Conservation (phyloP, 1,284 basidiomycete species). For the Puccinia coronata region DNA sequence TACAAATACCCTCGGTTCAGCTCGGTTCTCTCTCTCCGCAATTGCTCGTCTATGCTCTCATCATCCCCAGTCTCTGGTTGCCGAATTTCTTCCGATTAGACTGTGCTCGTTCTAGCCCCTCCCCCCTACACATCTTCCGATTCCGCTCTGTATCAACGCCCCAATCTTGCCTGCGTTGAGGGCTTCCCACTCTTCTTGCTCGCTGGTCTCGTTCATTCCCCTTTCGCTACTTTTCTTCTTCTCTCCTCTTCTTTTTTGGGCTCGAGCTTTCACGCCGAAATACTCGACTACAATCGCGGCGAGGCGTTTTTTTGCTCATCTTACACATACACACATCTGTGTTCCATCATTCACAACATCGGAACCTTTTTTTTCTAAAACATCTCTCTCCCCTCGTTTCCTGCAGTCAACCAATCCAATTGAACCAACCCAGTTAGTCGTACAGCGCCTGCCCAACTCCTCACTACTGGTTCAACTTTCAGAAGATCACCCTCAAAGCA, state of each 20-base stretch:
- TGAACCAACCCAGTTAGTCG: slow-evolving; percentile 20
- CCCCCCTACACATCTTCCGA: not conserved
- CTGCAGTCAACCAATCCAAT: slow-evolving; percentile 9
- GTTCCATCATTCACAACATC: too few relatives aligned
- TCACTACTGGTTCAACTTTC: not conserved
- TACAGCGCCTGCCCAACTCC: not conserved
- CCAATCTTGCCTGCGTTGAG: not conserved
- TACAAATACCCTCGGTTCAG: not conserved
- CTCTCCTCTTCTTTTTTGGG: not conserved
- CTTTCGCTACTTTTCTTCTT: not conserved
- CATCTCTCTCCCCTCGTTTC: too few relatives aligned
- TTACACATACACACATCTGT: not conserved
- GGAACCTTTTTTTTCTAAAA: not conserved
- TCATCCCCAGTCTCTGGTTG: not conserved
- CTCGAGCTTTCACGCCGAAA: not conserved
- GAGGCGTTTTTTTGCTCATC: not conserved
- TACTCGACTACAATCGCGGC: not conserved
- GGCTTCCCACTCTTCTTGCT: not conserved
- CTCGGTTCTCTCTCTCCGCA: not conserved
- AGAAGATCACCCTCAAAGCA: slow-evolving; percentile 7
- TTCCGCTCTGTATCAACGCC: not conserved
- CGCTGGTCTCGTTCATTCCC: not conserved
- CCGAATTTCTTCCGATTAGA: too few relatives aligned
- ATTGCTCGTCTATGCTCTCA: slow-evolving; percentile 5
- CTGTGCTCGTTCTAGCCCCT: not conserved